A percentile compares a stretch with the other conserved stretches of the same genome.
Evolutionary conservation across 345 rosid genomes (phyloP).

Genomic region (Pseudoturritis turrita): DNA sequence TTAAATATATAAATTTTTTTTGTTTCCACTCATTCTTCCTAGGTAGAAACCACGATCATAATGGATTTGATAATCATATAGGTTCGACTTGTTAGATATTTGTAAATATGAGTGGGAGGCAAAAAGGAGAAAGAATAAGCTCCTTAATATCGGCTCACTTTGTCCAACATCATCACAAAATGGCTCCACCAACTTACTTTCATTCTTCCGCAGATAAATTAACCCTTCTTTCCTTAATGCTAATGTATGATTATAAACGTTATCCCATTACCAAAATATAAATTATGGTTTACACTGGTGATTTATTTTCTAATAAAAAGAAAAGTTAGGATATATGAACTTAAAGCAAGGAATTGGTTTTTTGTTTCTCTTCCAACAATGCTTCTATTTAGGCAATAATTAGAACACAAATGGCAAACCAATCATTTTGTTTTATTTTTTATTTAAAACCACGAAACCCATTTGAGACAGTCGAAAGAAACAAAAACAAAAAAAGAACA

Average conservation of each 20-base stretch:
- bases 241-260: neutral
- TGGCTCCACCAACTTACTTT: slow-evolving; percentile 27
- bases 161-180: slow-evolving; percentile 24
- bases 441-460: neutral
- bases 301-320: neutral
- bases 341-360: neutral
- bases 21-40: slow-evolving; percentile 12
- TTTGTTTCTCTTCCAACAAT: neutral
- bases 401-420: slow-evolving; percentile 9
- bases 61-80: slow-evolving; percentile 19
- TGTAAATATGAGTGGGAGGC: slow-evolving; percentile 26
- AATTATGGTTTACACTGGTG: neutral
- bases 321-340: neutral
- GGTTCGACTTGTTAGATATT: slow-evolving; percentile 24
- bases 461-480: neutral
- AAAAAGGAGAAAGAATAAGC: slow-evolving; percentile 24
- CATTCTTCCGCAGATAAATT: neutral
- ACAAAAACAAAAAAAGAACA: no score
- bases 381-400: neutral
- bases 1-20: neutral
- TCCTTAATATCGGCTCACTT: slow-evolving; percentile 34
- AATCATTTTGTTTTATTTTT: slow-evolving; percentile 18
- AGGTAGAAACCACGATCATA: slow-evolving; percentile 18
- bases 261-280: neutral
- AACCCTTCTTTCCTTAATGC: neutral